phyloP scores from a whole-genome alignment of 2,329 filamentous ascomycete genomes.

The Rasamsonia emersonii region DNA sequence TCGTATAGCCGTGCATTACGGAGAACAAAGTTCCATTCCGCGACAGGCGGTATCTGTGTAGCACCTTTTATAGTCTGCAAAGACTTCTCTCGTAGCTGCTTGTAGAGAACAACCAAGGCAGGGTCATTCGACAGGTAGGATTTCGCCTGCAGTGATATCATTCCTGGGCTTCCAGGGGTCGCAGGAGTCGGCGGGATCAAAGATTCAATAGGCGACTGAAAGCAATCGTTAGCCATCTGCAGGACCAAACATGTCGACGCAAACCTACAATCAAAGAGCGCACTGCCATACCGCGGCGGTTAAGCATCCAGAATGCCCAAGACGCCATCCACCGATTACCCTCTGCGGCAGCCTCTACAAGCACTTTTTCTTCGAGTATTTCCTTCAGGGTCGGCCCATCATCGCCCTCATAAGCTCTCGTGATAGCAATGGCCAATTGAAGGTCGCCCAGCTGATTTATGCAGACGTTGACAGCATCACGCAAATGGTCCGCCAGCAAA shows the following conservation, averaged over 20 bases:
- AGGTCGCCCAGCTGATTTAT: slow-evolving; percentile 79
- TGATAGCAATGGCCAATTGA: slow-evolving; percentile 80
- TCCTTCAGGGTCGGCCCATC: slow-evolving; percentile 62
- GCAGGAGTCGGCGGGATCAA: slow-evolving; percentile 44
- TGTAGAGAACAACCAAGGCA: slow-evolving; percentile 76
- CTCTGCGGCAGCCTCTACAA: slow-evolving; percentile 66
- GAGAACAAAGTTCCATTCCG: slow-evolving; percentile 82
- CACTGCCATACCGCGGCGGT: slow-evolving; percentile 73
- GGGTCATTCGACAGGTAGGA: slow-evolving; percentile 86
- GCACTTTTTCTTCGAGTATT: slow-evolving; percentile 69
- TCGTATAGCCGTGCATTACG: slow-evolving; percentile 78
- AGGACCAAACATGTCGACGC: no score
- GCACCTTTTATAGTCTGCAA: slow-evolving; percentile 79
- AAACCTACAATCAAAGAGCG: slow-evolving; percentile 66
- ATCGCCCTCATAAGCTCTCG: slow-evolving; percentile 82
- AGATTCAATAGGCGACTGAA: slow-evolving; percentile 65
- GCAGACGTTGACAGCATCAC: slow-evolving; percentile 79
- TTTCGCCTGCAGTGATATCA: slow-evolving; percentile 54
- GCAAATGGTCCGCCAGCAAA: slow-evolving; percentile 73
- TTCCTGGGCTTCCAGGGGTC: slow-evolving; percentile 56
- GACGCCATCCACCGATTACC: slow-evolving; percentile 90
- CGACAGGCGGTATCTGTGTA: slow-evolving; percentile 65
- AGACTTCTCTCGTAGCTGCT: slow-evolving; percentile 71
- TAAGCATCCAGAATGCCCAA: slow-evolving; percentile 92
- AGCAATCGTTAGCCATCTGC: slow-evolving; percentile 13